Evolutionary conservation across 1,284 basidiomycete species (phyloP), one percentile per base, ranked within the genome.

Genomic region (Malassezia globosa): DNA sequence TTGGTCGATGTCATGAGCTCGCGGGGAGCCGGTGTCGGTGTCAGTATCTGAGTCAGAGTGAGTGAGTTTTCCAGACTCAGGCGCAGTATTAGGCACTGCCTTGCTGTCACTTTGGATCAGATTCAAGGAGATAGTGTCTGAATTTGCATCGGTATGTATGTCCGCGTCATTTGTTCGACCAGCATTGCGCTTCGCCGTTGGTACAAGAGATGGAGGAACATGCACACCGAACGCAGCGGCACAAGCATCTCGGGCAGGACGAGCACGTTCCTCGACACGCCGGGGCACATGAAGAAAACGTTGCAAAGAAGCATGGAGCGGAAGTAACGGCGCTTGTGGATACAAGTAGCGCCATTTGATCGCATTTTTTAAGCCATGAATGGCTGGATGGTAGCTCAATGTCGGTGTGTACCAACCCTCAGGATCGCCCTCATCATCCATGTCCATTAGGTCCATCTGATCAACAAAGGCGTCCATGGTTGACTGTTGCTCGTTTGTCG

Each of bases 331-430:
- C 46, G 85, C 76, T n/a, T 77, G 73, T 7, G 89, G 75, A 63
- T 90, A 84, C 1, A 79, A 73, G 6, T 84, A 81, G 10, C 81
- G 81, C 63, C 90, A 87, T 69, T 89, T 85, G 58, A 90, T 81
- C 3, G 89, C 89, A 73, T 94, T 87, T 66, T 92, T 92, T 46
- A 82, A 79, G 31, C 88, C 82, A 66, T 96, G 90, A 24, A 94
- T 78, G 5, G 85, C 81, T 0, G 92, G 89, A 61, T 92, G 94
- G 72, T 81, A 92, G 0, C 85, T 85, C 2, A 81, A 74, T 1
- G 77, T 74, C 0, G 83, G 79, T 53, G 83, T 80, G 62, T 84
- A 92, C 86, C 87, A 96, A 3, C 35, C 38, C 11, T 45, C 67
- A 4, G 45, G 76, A 40, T 63, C 83, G 82, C 81, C 84, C 4